Conservation (phyloP, 2,329 filamentous ascomycete genomes). For the Cladosporium sp. region DNA sequence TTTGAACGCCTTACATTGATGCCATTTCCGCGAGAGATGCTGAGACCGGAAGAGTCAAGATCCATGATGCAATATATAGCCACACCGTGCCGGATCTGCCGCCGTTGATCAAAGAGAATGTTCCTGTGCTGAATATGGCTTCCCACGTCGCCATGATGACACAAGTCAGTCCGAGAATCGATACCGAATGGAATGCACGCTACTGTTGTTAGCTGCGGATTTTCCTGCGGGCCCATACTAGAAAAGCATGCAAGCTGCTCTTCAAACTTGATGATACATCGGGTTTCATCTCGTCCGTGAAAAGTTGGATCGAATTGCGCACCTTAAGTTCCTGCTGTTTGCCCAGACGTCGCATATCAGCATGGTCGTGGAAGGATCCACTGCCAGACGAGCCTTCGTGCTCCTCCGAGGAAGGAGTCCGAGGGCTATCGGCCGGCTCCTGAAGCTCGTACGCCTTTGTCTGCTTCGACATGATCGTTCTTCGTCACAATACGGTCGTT, state of each 20-base stretch:
- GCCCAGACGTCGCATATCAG: slow-evolving; percentile 15
- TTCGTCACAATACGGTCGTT: not conserved
- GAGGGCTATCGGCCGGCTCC: not conserved
- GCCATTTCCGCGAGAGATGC: slow-evolving; percentile 30
- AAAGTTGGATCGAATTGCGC: not conserved
- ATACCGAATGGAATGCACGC: slow-evolving; percentile 13
- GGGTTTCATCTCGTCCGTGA: no score
- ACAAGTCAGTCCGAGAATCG: slow-evolving; percentile 13
- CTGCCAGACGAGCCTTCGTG: not conserved
- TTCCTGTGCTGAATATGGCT: not conserved
- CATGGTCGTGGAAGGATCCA: not conserved
- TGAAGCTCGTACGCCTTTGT: not conserved
- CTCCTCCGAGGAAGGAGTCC: not conserved
- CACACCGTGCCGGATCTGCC: slow-evolving; percentile 29
- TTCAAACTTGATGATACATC: no score
- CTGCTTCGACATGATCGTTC: not conserved
- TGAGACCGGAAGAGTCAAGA: slow-evolving; percentile 26
- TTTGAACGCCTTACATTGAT: slow-evolving; percentile 22
- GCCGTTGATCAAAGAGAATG: slow-evolving; percentile 26
- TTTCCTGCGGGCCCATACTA: not conserved
- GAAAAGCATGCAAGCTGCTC: no score
- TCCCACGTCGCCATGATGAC: slow-evolving; percentile 16
- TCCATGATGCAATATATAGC: slow-evolving; percentile 25
- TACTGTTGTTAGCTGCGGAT: not conserved
- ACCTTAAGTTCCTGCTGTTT: slow-evolving; percentile 11